Base-by-base conservation (phyloP, 2,329 filamentous ascomycete species). In the Helicocarpus griseus region DNA sequence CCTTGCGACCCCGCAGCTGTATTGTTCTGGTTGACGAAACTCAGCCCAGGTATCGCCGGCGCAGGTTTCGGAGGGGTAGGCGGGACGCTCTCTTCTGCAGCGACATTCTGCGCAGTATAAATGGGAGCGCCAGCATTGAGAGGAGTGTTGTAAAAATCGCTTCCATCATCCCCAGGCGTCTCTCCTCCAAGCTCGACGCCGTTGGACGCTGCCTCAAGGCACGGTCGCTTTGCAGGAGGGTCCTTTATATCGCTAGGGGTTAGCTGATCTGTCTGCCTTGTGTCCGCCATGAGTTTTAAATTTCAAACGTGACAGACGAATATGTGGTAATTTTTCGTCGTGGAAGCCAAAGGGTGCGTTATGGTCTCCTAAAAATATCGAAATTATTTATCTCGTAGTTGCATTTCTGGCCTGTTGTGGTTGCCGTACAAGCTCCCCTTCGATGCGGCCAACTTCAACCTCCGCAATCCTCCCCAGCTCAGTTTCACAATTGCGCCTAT, bases 131-230 rank as follows among this genome's bases (percentile, higher is more conserved):
- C 63, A 40, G 58, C 58, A 41, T 55, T 57, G 50, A 64, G 56
- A 2, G 67, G 66, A 8, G 69, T 71, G 49, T 69, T 70, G 60
- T 72, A 71, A 41, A 71, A 70, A 59, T 72, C 67, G 53, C 67
- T 71, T 47, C 61, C 67, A 59, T 68, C 64, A 51, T 69, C 69
- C 19, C 56, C 56, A 7, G 60, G 17, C 17, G 36, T 64, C 52
- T 57, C 59, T 52, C 52, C 49, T 17, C 22, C 33, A 5, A 46
- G 49, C 21, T 31, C 38, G 4, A 40, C 31, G 11, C 61, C 54
- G 51, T 63, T 54, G 46, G 65, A 60, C 58, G 62, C 63, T 55
- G 59, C 60, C 48, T 67, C 61, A 45, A 56, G 57, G 51, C 57
- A 59, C 46, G 65, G 55, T 45, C 54, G 60, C 49, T 66, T 65